Percentiles rank a stretch among this genome's conserved stretches.
These are phyloP conservation scores for Nakaseomyces bracarensis DNA, from an alignment of 1,139 yeast genomes.

Conservation along the genomic window DNA sequence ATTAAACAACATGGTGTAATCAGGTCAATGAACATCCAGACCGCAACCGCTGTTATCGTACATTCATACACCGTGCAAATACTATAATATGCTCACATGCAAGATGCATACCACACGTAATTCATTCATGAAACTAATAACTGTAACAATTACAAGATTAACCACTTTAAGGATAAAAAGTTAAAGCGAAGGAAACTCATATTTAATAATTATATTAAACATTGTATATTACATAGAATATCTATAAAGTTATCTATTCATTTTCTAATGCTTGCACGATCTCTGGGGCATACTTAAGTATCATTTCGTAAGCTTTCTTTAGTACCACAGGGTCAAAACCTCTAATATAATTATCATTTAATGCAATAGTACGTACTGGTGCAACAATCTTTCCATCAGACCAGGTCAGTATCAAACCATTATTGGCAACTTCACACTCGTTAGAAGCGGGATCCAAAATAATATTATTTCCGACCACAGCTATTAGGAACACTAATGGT, in stretches of 20 bases:
- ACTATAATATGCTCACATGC: too few species aligned
- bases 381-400: slow-evolving; percentile 54
- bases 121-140: slow-evolving; percentile 33
- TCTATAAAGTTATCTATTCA: not conserved
- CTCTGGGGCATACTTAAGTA: slow-evolving; percentile 25
- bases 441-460: slow-evolving; percentile 75
- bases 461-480: slow-evolving; percentile 58
- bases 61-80: slow-evolving; percentile 85
- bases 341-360: slow-evolving; percentile 31
- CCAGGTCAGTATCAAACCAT: slow-evolving; percentile 69
- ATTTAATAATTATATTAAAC: slow-evolving; percentile 13
- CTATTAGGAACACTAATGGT: slow-evolving; percentile 68
- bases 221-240: slow-evolving; percentile 1
- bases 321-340: slow-evolving; percentile 25
- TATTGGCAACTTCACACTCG: slow-evolving; percentile 81
- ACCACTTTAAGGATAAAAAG: too few species aligned
- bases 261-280: slow-evolving; percentile 24
- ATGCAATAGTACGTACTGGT: slow-evolving; percentile 52
- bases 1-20: slow-evolving; percentile 89
- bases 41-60: slow-evolving; percentile 89
- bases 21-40: slow-evolving; percentile 92
- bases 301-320: slow-evolving; percentile 21
- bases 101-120: not conserved
- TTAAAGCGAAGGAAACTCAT: not conserved
- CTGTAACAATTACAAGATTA: too few species aligned